A percentile compares a stretch with the other conserved stretches of the same genome.
Conservation (phyloP, 2,329 filamentous ascomycete genomes). For the Fusarium nygamai region DNA sequence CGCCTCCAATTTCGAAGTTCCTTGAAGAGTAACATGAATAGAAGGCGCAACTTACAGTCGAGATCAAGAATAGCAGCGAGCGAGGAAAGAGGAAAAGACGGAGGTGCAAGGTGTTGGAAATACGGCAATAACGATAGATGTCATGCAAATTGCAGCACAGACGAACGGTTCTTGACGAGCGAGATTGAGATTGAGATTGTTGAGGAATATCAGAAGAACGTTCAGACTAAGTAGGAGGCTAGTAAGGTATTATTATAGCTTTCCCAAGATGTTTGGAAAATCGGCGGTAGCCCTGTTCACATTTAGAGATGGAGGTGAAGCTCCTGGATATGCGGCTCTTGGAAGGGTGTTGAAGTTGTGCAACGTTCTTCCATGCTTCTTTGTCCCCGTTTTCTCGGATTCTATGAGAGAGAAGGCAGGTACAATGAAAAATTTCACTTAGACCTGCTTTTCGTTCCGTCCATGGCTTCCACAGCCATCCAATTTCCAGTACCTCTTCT, state of each 20-base stretch:
- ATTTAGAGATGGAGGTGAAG: background rate
- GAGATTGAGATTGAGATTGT: conserved; percentile 1
- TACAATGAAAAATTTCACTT: background rate
- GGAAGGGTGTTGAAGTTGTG: background rate
- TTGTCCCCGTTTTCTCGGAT: background rate
- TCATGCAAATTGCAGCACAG: conserved; percentile 11
- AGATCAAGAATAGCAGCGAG: background rate
- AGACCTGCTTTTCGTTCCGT: conserved; percentile 1
- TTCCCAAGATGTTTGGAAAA: background rate
- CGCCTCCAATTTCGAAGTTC: background rate
- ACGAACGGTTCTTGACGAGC: background rate
- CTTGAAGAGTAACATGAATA: background rate
- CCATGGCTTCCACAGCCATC: background rate
- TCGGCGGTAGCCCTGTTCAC: background rate
- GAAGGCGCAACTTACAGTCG: conserved; percentile 10
- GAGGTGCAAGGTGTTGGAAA: background rate
- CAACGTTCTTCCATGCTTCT: background rate
- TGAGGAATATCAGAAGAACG: background rate
- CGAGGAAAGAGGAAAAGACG: background rate
- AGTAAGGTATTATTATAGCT: conserved; percentile 18
- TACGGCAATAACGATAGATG: background rate
- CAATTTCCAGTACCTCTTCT: background rate
- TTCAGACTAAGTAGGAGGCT: conserved; percentile 11
- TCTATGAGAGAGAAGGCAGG: background rate
- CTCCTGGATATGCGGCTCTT: conserved; percentile 7